A percentile compares a stretch with the other conserved stretches of the same genome.
These are phyloP conservation scores for Entomortierella chlamydospora DNA, from an alignment of 192 early-diverging fungal species.

Conservation along the genomic window DNA sequence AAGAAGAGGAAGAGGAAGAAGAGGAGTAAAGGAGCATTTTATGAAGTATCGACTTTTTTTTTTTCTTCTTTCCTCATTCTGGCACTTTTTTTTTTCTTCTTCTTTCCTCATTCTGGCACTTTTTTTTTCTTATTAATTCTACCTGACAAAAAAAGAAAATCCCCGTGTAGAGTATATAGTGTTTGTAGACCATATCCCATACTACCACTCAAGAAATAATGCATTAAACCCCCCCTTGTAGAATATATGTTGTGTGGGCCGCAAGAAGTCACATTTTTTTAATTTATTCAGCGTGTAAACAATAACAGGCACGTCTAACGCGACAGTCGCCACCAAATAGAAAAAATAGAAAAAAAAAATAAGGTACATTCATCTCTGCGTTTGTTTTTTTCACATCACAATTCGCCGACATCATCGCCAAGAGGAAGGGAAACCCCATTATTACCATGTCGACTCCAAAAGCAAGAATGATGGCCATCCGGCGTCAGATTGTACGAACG, in stretches of 20 bases:
- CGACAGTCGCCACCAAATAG: too few relatives aligned
- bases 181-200: too few relatives aligned
- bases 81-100: neutral
- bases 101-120: neutral
- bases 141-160: too few relatives aligned
- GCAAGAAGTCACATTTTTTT: neutral
- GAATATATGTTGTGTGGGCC: too few relatives aligned
- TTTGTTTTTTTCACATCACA: too few relatives aligned
- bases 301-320: neutral
- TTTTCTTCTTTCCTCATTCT: neutral
- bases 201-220: too few relatives aligned
- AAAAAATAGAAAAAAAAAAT: too few relatives aligned
- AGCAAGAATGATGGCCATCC: slow-evolving; percentile 36
- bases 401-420: neutral
- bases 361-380: too few relatives aligned
- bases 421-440: neutral
- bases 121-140: too few relatives aligned
- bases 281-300: too few relatives aligned
- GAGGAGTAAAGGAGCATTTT: neutral
- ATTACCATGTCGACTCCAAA: slow-evolving; percentile 36
- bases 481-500: slow-evolving; percentile 69
- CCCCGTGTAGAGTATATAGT: too few relatives aligned
- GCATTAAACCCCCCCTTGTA: too few relatives aligned
- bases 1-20: slow-evolving; percentile 1
- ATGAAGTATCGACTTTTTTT: neutral